Percentiles rank a stretch among this genome's conserved stretches.
phyloP scores from a whole-genome alignment of 176 grass and related monocot genomes.

The Bolboschoenus planiculmis region DNA sequence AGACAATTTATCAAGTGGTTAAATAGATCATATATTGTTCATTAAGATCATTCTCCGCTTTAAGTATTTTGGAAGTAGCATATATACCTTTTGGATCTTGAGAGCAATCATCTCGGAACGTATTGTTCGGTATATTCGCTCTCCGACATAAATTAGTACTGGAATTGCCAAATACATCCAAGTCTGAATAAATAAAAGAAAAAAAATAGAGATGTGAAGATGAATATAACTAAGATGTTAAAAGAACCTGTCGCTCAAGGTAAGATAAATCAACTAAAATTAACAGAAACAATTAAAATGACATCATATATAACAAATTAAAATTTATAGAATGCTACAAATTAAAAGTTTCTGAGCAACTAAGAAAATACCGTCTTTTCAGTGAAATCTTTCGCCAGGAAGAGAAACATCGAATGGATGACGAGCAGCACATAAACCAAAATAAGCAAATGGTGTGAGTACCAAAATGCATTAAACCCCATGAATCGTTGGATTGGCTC shows the following conservation, averaged over 20 bases:
- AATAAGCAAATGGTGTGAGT: slow-evolving; percentile 55
- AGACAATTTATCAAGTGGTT: neutral
- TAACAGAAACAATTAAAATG: neutral
- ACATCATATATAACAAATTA: neutral
- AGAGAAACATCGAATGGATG: slow-evolving; percentile 66
- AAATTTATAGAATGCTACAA: neutral
- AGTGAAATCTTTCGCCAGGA: slow-evolving; percentile 38
- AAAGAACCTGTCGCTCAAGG: neutral
- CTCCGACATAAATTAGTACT: slow-evolving; percentile 44
- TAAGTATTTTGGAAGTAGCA: neutral
- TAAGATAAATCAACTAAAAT: neutral
- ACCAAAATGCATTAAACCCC: slow-evolving; percentile 70
- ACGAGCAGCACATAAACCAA: slow-evolving; percentile 56
- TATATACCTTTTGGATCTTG: slow-evolving; percentile 33
- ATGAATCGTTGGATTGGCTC: slow-evolving; percentile 25
- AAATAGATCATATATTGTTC: neutral
- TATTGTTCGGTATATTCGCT: slow-evolving; percentile 38
- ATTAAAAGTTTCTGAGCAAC: neutral
- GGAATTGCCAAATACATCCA: slow-evolving; percentile 66
- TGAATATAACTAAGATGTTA: neutral
- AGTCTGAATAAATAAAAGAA: slow-evolving; percentile 35
- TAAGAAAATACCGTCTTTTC: slow-evolving; percentile 48
- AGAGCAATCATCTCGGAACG: slow-evolving; percentile 41
- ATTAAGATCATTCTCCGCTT: neutral
- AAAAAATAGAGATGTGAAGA: neutral